Evolutionary conservation across 2,329 filamentous ascomycete genomes (phyloP), one percentile per base, ranked within the genome.

Genomic region (Pseudogymnoascus sp.): DNA sequence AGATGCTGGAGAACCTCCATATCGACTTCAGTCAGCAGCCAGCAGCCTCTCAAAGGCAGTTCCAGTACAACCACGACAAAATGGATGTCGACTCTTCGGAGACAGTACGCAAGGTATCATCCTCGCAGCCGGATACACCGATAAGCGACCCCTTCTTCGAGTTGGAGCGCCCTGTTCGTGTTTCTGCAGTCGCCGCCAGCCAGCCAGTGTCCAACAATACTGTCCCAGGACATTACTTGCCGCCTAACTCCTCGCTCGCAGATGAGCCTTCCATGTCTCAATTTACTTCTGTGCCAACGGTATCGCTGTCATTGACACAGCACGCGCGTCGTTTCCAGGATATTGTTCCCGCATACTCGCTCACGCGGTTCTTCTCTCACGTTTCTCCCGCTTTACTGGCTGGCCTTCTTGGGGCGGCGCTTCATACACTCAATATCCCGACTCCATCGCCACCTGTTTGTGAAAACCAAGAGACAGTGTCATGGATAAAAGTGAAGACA

Each of bases 281-380:
- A 74, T 97, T 97, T 80, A 89, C 90, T 3, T 82, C 88, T 60
- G 86, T 82, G 2, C 92, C 91, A 0, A 84, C 87, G 5, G 87
- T 96, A 0, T 91, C 93, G 0, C 78, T 96, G 65, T 90, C 86
- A 49, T 83, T 96, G 42, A 99, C 95, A 0, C 95, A 99, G 75
- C 88, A 89, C 66, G 95, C 95, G 3, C 89, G 89, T 31, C 86
- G 84, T 49, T 99, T 97, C 81, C 85, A 85, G 67, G 95, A 99
- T 74, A 96, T 99, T 69, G 86, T 97, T 46, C 96, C 95, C 0
- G 82, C 89, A 6, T 90, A 96, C 73, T 87, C 90, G 0, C 84
- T 99, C 66, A 93, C 93, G 5, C 89, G 93, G 63, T 99, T 99
- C 82, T 93, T 95, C 76, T 97, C 93, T 0, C 84, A 88, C 60